These are phyloP conservation scores for Ogataea naganishii DNA, from an alignment of 805 yeast species.

Conservation along the genomic window DNA sequence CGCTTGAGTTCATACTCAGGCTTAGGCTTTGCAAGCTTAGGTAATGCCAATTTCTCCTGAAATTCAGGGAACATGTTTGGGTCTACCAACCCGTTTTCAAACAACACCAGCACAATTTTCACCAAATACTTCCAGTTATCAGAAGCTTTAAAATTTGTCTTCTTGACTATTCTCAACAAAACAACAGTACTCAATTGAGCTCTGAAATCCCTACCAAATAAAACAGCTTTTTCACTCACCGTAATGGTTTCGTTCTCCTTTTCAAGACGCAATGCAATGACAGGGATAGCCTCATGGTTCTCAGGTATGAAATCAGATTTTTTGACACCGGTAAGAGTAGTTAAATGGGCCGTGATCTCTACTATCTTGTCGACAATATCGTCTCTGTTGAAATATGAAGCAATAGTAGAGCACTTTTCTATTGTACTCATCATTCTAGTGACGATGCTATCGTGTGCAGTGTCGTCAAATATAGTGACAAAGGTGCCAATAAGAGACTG, in stretches of 20 bases:
- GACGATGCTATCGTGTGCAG: conserved; percentile 83
- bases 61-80: conserved; percentile 60
- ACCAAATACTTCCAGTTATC: conserved; percentile 51
- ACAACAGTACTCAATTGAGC: conserved; percentile 88
- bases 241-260: conserved; percentile 51
- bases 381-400: conserved; percentile 51
- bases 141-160: conserved; percentile 42
- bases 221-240: conserved; percentile 73
- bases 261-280: conserved; percentile 40
- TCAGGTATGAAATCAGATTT: conserved; percentile 19
- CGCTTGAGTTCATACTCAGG: conserved; percentile 62
- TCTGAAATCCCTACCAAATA: conserved; percentile 84
- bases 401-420: conserved; percentile 76
- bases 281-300: conserved; percentile 31
- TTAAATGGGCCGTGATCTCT: conserved; percentile 56
- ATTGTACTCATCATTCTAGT: conserved; percentile 81
- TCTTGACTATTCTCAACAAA: conserved; percentile 65
- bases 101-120: conserved; percentile 52
- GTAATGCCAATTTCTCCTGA: conserved; percentile 47
- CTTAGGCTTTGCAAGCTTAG: conserved; percentile 47
- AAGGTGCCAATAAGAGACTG: conserved; percentile 62
- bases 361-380: conserved; percentile 58
- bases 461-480: conserved; percentile 73
- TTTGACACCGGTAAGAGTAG: conserved; percentile 47
- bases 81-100: conserved; percentile 62